Conservation (phyloP, 345 rosid species). For the Litchi chinensis region DNA sequence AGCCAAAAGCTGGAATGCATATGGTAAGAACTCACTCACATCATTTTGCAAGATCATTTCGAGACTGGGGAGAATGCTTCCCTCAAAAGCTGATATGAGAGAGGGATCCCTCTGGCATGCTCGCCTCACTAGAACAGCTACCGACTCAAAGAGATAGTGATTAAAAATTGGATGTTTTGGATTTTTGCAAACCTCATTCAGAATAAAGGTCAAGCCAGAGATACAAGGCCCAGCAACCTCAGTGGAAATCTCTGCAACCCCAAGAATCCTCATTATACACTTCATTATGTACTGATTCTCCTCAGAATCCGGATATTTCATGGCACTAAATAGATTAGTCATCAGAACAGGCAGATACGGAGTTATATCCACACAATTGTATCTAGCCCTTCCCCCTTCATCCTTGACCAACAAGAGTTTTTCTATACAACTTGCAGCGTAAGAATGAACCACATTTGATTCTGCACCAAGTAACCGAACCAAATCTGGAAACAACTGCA, state of each 20-base stretch:
- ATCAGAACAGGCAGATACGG: conserved; percentile 58
- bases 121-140: conserved; percentile 89
- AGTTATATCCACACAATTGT: conserved; percentile 61
- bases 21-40: conserved; percentile 93
- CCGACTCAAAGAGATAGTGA: conserved; percentile 95
- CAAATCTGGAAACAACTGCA: conserved; percentile 71
- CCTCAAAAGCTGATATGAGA: conserved; percentile 74
- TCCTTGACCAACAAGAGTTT: conserved; percentile 92
- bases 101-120: conserved; percentile 82
- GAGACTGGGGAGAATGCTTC: conserved; percentile 80
- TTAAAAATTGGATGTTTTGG: conserved; percentile 94
- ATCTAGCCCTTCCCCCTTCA: conserved; percentile 76
- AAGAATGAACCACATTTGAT: conserved; percentile 94
- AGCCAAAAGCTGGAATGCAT: conserved; percentile 95
- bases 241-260: conserved; percentile 72
- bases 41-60: conserved; percentile 73
- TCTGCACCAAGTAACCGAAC: conserved; percentile 75
- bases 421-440: conserved; percentile 95
- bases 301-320: conserved; percentile 86
- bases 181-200: conserved; percentile 84
- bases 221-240: conserved; percentile 88
- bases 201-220: conserved; percentile 66
- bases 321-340: conserved; percentile 75
- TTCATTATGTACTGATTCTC: conserved; percentile 97
- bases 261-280: conserved; percentile 93